Percentiles rank a stretch among this genome's conserved stretches.
Conservation (phyloP, 228 moss, liverwort and hornwort species). For the Sphagnum fallax region DNA sequence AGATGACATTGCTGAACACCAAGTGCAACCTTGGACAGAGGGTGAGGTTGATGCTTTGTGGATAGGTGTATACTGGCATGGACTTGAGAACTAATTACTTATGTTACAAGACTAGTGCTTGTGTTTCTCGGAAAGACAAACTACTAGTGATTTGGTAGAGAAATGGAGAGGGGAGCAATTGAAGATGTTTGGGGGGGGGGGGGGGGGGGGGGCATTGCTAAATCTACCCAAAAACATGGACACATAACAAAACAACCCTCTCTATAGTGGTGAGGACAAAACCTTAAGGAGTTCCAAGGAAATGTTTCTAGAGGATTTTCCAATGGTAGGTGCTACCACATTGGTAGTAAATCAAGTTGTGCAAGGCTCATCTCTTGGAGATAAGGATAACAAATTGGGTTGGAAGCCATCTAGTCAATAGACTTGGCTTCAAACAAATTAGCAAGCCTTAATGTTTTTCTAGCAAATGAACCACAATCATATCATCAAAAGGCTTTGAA, state of each 20-base stretch:
- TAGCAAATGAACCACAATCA: conserved; percentile 11
- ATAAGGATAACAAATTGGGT: conserved; percentile 29
- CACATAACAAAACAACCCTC: conserved; percentile 10
- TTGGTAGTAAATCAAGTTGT: conserved; percentile 9
- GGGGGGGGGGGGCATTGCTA: conserved; percentile 6
- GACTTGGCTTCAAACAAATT: conserved; percentile 36
- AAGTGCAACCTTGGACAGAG: conserved; percentile 51
- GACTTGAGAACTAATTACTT: conserved; percentile 58
- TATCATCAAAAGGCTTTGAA: neutral
- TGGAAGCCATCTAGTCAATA: conserved; percentile 46
- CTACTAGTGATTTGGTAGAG: conserved; percentile 59
- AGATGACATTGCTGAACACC: too few relatives aligned
- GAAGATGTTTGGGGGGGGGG: conserved; percentile 29
- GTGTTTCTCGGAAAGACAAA: conserved; percentile 45
- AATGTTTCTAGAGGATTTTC: conserved; percentile 17
- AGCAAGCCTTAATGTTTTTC: conserved; percentile 19
- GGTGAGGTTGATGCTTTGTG: conserved; percentile 85
- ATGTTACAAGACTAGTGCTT: conserved; percentile 66
- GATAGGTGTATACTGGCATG: conserved; percentile 82
- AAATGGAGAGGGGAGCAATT: conserved; percentile 74
- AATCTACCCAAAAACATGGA: conserved; percentile 21
- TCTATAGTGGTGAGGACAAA: conserved; percentile 22
- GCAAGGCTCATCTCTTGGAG: conserved; percentile 20
- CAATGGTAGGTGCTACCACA: conserved; percentile 17
- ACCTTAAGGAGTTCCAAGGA: conserved; percentile 14